Percentiles rank a stretch among this genome's conserved stretches.
phyloP scores from a whole-genome alignment of 2,329 filamentous ascomycete genomes.

The Botrytis deweyae region DNA sequence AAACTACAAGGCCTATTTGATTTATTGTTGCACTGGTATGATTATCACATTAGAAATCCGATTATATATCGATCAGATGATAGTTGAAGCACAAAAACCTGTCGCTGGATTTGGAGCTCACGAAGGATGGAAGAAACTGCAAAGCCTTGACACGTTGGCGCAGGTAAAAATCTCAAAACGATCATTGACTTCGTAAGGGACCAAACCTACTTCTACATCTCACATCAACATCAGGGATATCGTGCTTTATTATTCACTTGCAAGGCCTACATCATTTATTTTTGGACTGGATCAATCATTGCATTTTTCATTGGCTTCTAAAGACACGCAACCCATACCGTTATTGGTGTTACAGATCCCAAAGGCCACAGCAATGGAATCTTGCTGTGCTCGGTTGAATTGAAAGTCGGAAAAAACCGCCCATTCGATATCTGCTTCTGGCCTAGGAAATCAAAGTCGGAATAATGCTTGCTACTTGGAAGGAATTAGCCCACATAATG shows the following conservation, averaged over 20 bases:
- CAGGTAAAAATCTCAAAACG: neutral
- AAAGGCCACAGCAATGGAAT: neutral
- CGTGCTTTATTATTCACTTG: neutral
- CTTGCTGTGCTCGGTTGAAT: neutral
- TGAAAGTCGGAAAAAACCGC: no score
- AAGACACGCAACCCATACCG: neutral
- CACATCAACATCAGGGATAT: neutral
- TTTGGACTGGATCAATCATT: neutral
- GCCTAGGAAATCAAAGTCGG: neutral
- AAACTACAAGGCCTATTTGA: neutral
- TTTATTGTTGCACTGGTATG: neutral
- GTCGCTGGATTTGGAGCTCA: neutral
- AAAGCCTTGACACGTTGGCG: neutral
- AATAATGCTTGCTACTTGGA: neutral
- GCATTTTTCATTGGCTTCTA: neutral
- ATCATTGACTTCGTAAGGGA: no score
- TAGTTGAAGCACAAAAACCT: neutral
- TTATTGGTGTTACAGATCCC: no score
- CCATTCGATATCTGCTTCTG: neutral
- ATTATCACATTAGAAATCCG: neutral
- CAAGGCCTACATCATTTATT: neutral
- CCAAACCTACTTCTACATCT: neutral
- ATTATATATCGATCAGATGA: neutral
- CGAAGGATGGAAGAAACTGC: neutral
- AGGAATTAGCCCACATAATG: neutral